phyloP scores from a whole-genome alignment of 2,329 filamentous ascomycete species.

The Leptosphaerulina australis region DNA sequence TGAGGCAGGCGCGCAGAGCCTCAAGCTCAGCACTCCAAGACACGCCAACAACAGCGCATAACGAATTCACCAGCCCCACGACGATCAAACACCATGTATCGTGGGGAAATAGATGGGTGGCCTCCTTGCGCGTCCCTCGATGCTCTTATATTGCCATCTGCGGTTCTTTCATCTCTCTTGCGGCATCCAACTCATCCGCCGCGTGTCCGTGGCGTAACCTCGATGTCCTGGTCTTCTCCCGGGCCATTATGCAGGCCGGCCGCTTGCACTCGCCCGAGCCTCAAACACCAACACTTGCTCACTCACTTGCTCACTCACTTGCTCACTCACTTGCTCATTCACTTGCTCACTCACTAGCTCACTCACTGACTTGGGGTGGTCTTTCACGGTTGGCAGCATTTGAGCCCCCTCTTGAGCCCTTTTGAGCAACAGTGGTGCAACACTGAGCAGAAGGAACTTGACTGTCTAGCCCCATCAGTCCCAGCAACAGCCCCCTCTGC shows the following conservation, averaged over 20 bases:
- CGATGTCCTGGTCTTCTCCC: constrained; percentile 7
- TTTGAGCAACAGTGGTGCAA: constrained; percentile 4
- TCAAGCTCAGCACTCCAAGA: constrained; percentile 2
- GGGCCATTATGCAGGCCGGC: constrained; percentile 11
- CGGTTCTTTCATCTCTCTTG: constrained; percentile 15
- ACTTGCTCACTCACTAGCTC: no score
- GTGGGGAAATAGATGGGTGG: constrained; percentile 11
- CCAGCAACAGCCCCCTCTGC: constrained; percentile 4
- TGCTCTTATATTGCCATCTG: constrained; percentile 15
- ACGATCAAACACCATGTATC: constrained; percentile 17
- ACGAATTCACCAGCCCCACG: neutral
- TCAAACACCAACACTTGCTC: constrained; percentile 2
- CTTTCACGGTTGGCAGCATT: neutral
- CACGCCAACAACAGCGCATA: constrained; percentile 1
- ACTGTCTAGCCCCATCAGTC: constrained; percentile 1
- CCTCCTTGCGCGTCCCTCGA: constrained; percentile 12
- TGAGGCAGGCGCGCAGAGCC: constrained; percentile 11
- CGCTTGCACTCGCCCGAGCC: constrained; percentile 2
- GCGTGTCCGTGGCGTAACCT: constrained; percentile 7
- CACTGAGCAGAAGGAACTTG: neutral
- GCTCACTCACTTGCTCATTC: no score
- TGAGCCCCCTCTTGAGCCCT: constrained; percentile 4
- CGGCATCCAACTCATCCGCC: constrained; percentile 10
- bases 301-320: no score
- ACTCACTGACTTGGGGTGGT: no score